Percentiles rank a stretch among this genome's conserved stretches.
phyloP scores from a whole-genome alignment of 768 basidiomycete genomes.

The Auriscalpium microsporum region DNA sequence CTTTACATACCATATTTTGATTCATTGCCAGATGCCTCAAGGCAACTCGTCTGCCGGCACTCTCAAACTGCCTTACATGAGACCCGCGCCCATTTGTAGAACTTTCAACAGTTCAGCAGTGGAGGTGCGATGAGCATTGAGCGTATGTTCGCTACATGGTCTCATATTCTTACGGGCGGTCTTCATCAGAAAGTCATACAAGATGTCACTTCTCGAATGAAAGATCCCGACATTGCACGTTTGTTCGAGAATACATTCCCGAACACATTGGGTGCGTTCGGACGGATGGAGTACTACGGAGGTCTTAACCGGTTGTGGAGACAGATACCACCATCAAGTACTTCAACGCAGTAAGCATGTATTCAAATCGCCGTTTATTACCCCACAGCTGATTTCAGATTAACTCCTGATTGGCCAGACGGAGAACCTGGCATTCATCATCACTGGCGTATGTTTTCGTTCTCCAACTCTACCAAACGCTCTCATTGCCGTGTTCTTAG shows the following conservation, averaged over 20 bases:
- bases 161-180: neutral
- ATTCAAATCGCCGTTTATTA: neutral
- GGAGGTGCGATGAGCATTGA: constrained; percentile 36
- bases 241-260: constrained; percentile 80
- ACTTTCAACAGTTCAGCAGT: constrained; percentile 72
- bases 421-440: constrained; percentile 70
- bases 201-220: constrained; percentile 66
- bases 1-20: neutral
- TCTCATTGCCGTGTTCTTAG: constrained; percentile 25
- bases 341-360: constrained; percentile 43
- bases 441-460: constrained; percentile 52
- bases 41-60: constrained; percentile 52
- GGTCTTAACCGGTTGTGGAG: neutral
- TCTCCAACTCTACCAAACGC: neutral
- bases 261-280: constrained; percentile 58
- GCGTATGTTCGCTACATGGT: neutral
- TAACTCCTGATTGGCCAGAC: constrained; percentile 26
- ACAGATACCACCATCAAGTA: constrained; percentile 76
- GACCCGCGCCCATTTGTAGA: constrained; percentile 58
- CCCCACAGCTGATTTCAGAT: too few species aligned
- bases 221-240: constrained; percentile 69
- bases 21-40: constrained; percentile 40
- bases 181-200: constrained; percentile 50
- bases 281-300: neutral
- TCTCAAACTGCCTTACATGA: constrained; percentile 62